Conservation (phyloP, 106 monocot genomes). For the Narthecium ossifragum region DNA sequence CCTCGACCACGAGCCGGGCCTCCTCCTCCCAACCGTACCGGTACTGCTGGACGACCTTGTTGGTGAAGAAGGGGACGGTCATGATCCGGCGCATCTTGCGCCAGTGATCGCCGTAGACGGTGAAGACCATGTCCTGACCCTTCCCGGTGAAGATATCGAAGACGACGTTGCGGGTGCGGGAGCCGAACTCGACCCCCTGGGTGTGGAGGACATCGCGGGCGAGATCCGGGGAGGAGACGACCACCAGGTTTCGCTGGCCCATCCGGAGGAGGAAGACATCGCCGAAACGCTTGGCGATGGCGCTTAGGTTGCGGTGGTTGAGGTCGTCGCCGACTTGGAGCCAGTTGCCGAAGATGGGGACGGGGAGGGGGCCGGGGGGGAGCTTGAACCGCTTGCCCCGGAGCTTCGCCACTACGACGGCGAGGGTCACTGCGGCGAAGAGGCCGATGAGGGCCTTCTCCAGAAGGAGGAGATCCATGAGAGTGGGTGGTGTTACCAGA, state of each 20-base stretch:
- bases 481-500: not conserved
- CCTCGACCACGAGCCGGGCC: slow-evolving; percentile 52
- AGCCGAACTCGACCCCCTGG: slow-evolving; percentile 80
- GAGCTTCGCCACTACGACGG: slow-evolving; percentile 53
- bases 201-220: slow-evolving; percentile 77
- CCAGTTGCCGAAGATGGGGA: slow-evolving; percentile 79
- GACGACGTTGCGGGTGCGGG: slow-evolving; percentile 79
- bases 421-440: slow-evolving; percentile 50
- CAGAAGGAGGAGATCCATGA: slow-evolving; percentile 67
- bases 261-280: slow-evolving; percentile 62
- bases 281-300: slow-evolving; percentile 50
- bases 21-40: slow-evolving; percentile 60
- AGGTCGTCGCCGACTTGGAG: slow-evolving; percentile 77
- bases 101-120: slow-evolving; percentile 87
- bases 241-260: slow-evolving; percentile 71
- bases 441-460: slow-evolving; percentile 73
- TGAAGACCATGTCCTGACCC: slow-evolving; percentile 93
- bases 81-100: slow-evolving; percentile 88
- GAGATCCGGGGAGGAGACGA: slow-evolving; percentile 57
- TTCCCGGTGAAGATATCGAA: slow-evolving; percentile 84
- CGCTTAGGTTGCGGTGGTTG: slow-evolving; percentile 60
- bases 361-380: slow-evolving; percentile 57
- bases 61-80: slow-evolving; percentile 93
- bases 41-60: slow-evolving; percentile 76
- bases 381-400: slow-evolving; percentile 62